Base-by-base conservation (phyloP, 1,284 basidiomycete species). In the Sporisorium iseilematis-ciliati region DNA sequence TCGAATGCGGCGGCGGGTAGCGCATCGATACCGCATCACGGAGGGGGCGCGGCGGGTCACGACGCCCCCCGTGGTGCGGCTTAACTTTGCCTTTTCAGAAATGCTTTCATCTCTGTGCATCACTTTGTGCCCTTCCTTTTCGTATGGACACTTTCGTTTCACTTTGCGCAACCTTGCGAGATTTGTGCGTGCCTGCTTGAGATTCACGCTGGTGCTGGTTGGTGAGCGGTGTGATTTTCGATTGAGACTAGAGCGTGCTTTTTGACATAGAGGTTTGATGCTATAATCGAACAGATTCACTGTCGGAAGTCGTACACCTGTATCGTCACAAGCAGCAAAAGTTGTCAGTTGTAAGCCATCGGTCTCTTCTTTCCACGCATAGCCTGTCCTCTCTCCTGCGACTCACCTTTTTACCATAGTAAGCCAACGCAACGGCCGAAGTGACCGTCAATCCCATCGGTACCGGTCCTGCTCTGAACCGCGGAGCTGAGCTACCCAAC, bases 401-500 rank as follows among this genome's bases (percentile, higher is more conserved):
- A 59, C 65, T 1, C 49, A 81, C 77, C 74, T 78, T 75, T 78
- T 88, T 90, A 61, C 91, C 92, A 77, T 94, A 94, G 86, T 94
- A 94, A 41, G 88, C 79, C 4, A 90, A 90, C 8, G 91, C 86
- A 16, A 87, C 86, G 0, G 90, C 88, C 4, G 91, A 90, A 2
- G 91, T 90, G 50, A 89, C 84, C 7, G 92, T 88, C 26, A 94
- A 87, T 29, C 89, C 82, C n/a, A 88, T 87, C 2, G 92, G 92
- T 0, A 94, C 89, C 1, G 93, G 93, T 0, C 92, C 93, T 83
- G 93, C 93, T 35, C 88, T 82, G 59, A 90, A 86, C 41, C 93
- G 89, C 2, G 93, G 93, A 41, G 91, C 83, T 3, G 92, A 93
- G 10, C 92, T 93, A n/a, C 92, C 86, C 57, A 94, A 86, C 31